Evolutionary conservation across 208 protist genomes (phyloP).

Genomic region (Blastocrithidia nonstop): DNA sequence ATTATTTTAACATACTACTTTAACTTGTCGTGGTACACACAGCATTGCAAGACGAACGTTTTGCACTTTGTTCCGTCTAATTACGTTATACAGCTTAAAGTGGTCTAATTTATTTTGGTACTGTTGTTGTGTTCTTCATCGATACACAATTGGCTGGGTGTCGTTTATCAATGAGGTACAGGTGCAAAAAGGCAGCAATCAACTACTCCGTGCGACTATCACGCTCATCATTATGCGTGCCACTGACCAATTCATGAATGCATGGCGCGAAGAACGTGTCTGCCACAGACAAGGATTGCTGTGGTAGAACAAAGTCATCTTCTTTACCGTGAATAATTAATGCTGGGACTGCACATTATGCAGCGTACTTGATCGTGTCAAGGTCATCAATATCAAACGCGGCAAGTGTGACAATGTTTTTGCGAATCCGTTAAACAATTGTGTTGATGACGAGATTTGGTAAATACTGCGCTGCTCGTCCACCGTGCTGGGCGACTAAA

Average conservation of each 20-base stretch:
- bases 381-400: conserved; percentile 90
- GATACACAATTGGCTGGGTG: background rate
- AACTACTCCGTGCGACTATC: conserved; percentile 5
- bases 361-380: conserved; percentile 72
- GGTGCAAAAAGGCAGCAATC: conserved; percentile 66
- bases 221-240: conserved; percentile 89
- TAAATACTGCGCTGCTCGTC: conserved; percentile 26
- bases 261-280: conserved; percentile 39
- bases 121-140: conserved; percentile 1
- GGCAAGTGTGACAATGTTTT: conserved; percentile 72
- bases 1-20: too few species aligned
- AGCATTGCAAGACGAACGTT: too few species aligned
- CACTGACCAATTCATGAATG: conserved; percentile 58
- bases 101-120: too few species aligned
- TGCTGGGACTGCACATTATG: conserved; percentile 59
- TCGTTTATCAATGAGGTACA: conserved; percentile 67
- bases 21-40: too few species aligned
- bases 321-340: conserved; percentile 85
- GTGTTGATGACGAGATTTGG: conserved; percentile 58
- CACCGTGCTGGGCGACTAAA: conserved; percentile 43
- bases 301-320: conserved; percentile 82
- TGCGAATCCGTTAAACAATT: conserved; percentile 74
- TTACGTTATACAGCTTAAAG: too few species aligned
- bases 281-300: conserved; percentile 61
- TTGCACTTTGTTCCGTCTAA: too few species aligned